Conservation (phyloP, 176 grass and related monocot species). For the Olyra latifolia region DNA sequence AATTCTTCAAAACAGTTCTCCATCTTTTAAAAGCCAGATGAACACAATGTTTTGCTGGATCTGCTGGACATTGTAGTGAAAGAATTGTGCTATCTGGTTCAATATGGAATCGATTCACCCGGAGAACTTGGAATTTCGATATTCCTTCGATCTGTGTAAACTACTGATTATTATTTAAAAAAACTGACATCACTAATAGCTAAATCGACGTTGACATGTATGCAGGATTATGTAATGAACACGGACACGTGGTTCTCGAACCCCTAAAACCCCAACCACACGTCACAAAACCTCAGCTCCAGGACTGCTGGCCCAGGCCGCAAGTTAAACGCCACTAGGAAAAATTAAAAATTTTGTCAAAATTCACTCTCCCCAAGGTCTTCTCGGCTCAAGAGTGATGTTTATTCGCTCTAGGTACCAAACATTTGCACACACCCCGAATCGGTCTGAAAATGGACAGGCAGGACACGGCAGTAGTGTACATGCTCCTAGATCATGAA, state of each 20-base stretch:
- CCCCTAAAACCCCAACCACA: background rate
- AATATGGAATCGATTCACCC: background rate
- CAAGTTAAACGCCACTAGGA: background rate
- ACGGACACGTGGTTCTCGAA: constrained; percentile 3
- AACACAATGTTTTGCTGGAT: too few relatives aligned
- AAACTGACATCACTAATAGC: background rate
- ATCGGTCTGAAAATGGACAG: background rate
- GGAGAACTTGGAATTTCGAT: background rate
- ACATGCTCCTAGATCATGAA: background rate
- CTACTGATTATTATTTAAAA: background rate
- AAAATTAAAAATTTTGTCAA: constrained; percentile 29
- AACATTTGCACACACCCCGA: background rate
- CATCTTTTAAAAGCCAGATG: too few relatives aligned
- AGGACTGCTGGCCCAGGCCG: background rate
- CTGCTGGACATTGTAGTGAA: too few relatives aligned
- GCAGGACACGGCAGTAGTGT: background rate
- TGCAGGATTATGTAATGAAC: background rate
- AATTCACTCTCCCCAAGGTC: constrained; percentile 6
- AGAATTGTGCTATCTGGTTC: too few relatives aligned
- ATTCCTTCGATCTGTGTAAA: too few relatives aligned
- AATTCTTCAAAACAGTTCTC: too few relatives aligned
- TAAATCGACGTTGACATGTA: background rate
- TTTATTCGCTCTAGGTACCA: constrained; percentile 35
- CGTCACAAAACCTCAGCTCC: constrained; percentile 10
- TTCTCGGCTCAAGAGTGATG: background rate